These are phyloP conservation scores for Trypanosoma avium DNA, from an alignment of 208 protist genomes.

Conservation along the genomic window DNA sequence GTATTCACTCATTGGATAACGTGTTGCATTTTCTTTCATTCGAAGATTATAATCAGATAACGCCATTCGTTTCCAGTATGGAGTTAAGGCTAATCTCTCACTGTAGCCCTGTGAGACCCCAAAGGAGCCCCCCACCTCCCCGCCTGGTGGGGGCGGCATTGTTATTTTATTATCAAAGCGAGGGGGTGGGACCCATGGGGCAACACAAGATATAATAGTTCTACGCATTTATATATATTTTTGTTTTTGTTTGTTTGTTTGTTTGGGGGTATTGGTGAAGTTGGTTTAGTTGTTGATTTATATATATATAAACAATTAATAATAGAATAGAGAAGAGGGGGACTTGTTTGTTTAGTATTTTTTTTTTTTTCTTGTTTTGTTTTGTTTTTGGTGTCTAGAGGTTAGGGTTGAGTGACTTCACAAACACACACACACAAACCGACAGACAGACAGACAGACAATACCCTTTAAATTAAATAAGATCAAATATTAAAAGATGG, in stretches of 20 bases:
- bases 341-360: no score
- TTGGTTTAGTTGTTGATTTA: no score
- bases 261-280: neutral
- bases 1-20: conserved; percentile 79
- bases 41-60: conserved; percentile 74
- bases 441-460: neutral
- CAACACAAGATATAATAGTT: conserved; percentile 30
- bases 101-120: conserved; percentile 86
- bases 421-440: no score
- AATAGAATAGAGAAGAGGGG: no score
- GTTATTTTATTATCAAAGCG: conserved; percentile 81
- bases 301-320: no score
- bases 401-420: no score
- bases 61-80: conserved; percentile 91
- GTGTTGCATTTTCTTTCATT: conserved; percentile 83
- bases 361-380: no score
- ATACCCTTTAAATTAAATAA: neutral
- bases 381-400: no score
- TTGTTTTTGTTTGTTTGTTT: neutral
- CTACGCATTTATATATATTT: conserved; percentile 20
- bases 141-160: conserved; percentile 80
- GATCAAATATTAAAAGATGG: no score
- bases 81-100: conserved; percentile 73
- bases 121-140: conserved; percentile 82
- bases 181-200: conserved; percentile 80